Base-by-base conservation (phyloP, 1,284 basidiomycete species). In the Austropuccinia psidii region DNA sequence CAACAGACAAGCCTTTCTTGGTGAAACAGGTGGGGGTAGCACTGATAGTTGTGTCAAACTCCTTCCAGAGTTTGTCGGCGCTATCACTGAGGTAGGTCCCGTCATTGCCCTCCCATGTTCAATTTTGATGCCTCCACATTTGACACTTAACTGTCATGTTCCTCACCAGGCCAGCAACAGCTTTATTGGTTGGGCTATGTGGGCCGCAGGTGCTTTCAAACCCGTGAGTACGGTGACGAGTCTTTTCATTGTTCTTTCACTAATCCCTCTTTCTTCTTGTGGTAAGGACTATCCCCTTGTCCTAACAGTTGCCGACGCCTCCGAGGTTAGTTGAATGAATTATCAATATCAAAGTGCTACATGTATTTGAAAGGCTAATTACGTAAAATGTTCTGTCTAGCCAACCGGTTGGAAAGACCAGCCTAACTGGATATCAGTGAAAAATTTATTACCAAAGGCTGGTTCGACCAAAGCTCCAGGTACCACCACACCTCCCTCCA, bases 1-100 rank as follows among this genome's bases (percentile, higher is more conserved):
- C 11, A 35, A 35, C 4, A 41, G 68, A 60, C 68, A 70, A 47
- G n/a, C 50, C 2, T 31, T 70, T 24, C 24, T 70, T 21, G 43
- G 37, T 24, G 68, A 70, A 43, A 37, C 21, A 8, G 68, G 68
- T 19, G 68, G 68, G 49, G 68, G 68, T 15, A 60, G 24, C 41
- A 70, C 68, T 24, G 21, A 50, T 21, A 60, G 29, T 31, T 70
- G 68, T 24, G 29, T 7, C 6, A 37, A 45, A 21, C 45, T 60
- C 41, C 41, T 70, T n/a, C 33, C 54, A n/a, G 41, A 70, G 45
- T 47, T 70, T 24, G 33, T 21, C 45, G n/a, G 21, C 5, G 68
- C 68, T 27, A 52, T 57, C 27, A 29, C 21, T 8, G 41, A 55
- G 2, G 66, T 68, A 21, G 7, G 66, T 57, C 5, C 19, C 4